Conservation (phyloP, 2,329 filamentous ascomycete species). For the Fusarium goolgardi region DNA sequence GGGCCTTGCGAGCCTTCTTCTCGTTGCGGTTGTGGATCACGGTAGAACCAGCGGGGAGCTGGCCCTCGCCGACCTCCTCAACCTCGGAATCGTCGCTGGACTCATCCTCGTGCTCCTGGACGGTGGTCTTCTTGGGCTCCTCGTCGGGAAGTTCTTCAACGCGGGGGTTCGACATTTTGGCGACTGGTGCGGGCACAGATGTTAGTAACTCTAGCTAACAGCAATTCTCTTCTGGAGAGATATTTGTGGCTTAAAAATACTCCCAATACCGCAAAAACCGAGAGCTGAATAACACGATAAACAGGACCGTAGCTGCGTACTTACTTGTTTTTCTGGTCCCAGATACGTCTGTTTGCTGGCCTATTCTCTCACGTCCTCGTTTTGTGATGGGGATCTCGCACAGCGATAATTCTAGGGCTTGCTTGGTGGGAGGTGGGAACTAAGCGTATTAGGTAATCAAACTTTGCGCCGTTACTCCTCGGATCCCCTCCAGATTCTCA, state of each 20-base stretch:
- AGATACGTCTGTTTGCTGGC: slow-evolving; percentile 49
- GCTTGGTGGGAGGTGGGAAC: slow-evolving; percentile 55
- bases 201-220: slow-evolving; percentile 42
- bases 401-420: slow-evolving; percentile 61
- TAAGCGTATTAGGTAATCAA: slow-evolving; percentile 58
- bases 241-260: slow-evolving; percentile 37
- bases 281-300: slow-evolving; percentile 16
- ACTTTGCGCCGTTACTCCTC: slow-evolving; percentile 26
- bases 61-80: slow-evolving; percentile 84
- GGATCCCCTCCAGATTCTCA: slow-evolving; percentile 11
- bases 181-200: slow-evolving; percentile 51
- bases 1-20: slow-evolving; percentile 99
- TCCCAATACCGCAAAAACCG: slow-evolving; percentile 31
- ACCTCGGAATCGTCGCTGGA: slow-evolving; percentile 81
- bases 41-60: slow-evolving; percentile 83
- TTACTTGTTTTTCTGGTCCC: slow-evolving; percentile 54
- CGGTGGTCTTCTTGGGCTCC: slow-evolving; percentile 82
- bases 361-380: slow-evolving; percentile 50
- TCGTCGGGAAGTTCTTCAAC: slow-evolving; percentile 98
- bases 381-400: slow-evolving; percentile 56
- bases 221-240: slow-evolving; percentile 34
- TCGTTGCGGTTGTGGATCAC: slow-evolving; percentile 98
- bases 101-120: slow-evolving; percentile 76
- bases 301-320: slow-evolving; percentile 44
- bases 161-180: slow-evolving; percentile 94